Evolutionary conservation across 768 basidiomycete species (phyloP).

Genomic region (Serendipita sp.): DNA sequence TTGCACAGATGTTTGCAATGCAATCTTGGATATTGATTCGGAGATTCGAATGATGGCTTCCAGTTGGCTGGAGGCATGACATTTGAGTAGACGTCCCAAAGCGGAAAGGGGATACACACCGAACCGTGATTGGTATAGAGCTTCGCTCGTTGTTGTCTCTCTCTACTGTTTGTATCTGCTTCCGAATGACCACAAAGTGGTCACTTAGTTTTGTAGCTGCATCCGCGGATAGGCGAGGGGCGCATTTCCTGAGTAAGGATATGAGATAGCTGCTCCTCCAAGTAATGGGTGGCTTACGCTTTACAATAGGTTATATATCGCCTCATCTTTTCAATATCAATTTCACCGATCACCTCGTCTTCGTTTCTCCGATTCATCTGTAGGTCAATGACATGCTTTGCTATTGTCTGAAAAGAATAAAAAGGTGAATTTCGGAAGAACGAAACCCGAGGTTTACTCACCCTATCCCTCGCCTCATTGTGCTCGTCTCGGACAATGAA

Average conservation of each 20-base stretch:
- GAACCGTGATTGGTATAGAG: conserved; percentile 95
- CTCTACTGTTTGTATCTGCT: conserved; percentile 91
- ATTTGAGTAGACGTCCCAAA: neutral
- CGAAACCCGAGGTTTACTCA: conserved; percentile 22
- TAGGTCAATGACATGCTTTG: conserved; percentile 95
- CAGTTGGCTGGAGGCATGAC: conserved; percentile 45
- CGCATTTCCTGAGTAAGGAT: conserved; percentile 59
- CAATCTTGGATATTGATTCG: conserved; percentile 89
- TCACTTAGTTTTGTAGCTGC: conserved; percentile 93
- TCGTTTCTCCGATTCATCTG: conserved; percentile 87
- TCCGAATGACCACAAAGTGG: conserved; percentile 84
- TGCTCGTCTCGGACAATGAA: conserved; percentile 99
- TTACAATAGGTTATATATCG: conserved; percentile 94
- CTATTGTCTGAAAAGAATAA: conserved; percentile 53
- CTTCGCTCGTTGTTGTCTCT: conserved; percentile 93
- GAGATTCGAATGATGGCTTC: conserved; percentile 99
- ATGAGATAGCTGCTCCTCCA: neutral
- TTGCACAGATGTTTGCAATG: conserved; percentile 69
- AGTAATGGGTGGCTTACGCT: conserved; percentile 33
- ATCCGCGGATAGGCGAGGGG: conserved; percentile 82
- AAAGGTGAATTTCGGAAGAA: neutral
- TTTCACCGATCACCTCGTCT: conserved; percentile 63
- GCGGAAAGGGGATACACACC: conserved; percentile 34
- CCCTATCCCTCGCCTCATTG: conserved; percentile 83
- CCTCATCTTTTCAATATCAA: conserved; percentile 97